Percentiles rank a stretch among this genome's conserved stretches.
Conservation (phyloP, 2,329 filamentous ascomycete species). For the Epichloe coenophiala region DNA sequence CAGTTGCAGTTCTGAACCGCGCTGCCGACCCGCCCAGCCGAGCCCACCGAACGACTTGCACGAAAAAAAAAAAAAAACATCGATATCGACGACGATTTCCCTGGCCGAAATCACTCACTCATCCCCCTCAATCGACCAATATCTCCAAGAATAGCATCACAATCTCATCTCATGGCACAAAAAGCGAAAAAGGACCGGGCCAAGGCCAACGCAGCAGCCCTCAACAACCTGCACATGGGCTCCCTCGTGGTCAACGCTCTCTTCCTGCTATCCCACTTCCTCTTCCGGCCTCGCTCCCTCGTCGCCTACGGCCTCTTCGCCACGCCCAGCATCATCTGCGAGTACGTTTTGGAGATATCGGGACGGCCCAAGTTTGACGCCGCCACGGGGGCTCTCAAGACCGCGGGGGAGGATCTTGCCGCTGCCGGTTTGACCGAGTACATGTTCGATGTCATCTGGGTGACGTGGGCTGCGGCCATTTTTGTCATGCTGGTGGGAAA, state of each 20-base stretch:
- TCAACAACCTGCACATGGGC: constrained; percentile 72
- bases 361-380: constrained; percentile 64
- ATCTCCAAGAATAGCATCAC: not conserved
- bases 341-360: constrained; percentile 74
- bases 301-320: constrained; percentile 61
- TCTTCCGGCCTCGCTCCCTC: constrained; percentile 51
- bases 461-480: constrained; percentile 69
- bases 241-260: constrained; percentile 57
- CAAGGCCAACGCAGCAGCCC: constrained; percentile 60
- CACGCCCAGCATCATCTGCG: constrained; percentile 60
- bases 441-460: constrained; percentile 95
- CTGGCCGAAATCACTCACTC: too few species aligned
- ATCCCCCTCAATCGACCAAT: not conserved
- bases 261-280: constrained; percentile 60
- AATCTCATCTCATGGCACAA: constrained; percentile 35
- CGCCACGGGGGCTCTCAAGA: constrained; percentile 51
- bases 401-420: constrained; percentile 69
- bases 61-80: too few species aligned
- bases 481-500: constrained; percentile 71
- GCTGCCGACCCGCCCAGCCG: too few species aligned
- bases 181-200: constrained; percentile 55
- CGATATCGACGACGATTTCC: too few species aligned
- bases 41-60: too few species aligned
- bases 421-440: constrained; percentile 87
- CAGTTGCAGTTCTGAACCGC: too few species aligned